Base-by-base conservation (phyloP, 805 yeast species). In the Lachancea meyersii region DNA sequence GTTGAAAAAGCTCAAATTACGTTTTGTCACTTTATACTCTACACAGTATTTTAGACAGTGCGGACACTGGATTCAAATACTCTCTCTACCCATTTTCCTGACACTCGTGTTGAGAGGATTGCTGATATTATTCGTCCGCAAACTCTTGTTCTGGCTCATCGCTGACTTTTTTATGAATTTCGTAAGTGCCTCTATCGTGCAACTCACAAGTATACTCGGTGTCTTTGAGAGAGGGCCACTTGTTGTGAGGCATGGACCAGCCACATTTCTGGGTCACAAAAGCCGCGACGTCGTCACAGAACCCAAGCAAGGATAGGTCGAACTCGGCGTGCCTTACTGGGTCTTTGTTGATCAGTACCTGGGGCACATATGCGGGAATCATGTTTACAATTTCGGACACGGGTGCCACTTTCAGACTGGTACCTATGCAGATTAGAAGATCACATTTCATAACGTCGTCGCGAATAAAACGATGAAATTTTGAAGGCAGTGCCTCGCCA, bases 341-440 rank as follows among this genome's bases (percentile, higher is more conserved):
- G 54, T 86, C 93, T 54, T 75, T 79, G 57, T 86, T 85, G 48
- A 88, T 82, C 44, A 85, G 69, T 4, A 89, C 71, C 62, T 87
- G 95, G 0, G 96, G 96, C 2, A 85, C 79, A n/a, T 74, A 61
- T n/a, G 72, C 71, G 0, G 82, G 79, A 2, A 88, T 66, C 63
- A 75, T 70, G 48, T 86, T 80, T n/a, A 86, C 89, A 45, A 88
- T 85, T 41, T 86, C 88, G 41, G 87, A 79, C 4, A 89, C 96
- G 0, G 97, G 97, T 0, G 94, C 87, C 19, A 88, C 97, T 57
- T 88, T 86, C 50, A 88, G 70, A 17, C 96, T 87, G 0, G 97
- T 88, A 14, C 97, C 97, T 27, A 88, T 80, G 60, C 95, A 83
- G 4, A 88, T 71, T 35, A 89, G 66, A 42, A 88, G 67, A 61